These are phyloP conservation scores for Aspergillus floridensis DNA, from an alignment of 2,329 filamentous ascomycete species.

Conservation along the genomic window DNA sequence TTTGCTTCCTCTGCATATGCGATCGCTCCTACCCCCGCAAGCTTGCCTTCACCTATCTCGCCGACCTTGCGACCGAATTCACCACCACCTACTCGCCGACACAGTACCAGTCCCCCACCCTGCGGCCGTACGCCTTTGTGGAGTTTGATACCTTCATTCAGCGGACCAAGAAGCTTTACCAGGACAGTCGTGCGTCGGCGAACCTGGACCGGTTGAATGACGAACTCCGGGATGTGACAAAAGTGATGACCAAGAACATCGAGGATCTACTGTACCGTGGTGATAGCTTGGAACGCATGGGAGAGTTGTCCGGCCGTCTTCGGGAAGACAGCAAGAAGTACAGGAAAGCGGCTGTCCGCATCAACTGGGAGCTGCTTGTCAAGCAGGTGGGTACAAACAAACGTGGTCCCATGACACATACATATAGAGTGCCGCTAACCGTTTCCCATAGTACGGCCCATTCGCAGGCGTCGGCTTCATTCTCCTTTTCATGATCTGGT, in stretches of 20 bases:
- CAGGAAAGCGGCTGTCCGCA: conserved; percentile 82
- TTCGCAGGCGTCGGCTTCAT: conserved; percentile 78
- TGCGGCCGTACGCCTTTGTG: conserved; percentile 93
- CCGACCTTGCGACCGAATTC: conserved; percentile 89
- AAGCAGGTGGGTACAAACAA: conserved; percentile 64
- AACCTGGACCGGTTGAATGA: conserved; percentile 96
- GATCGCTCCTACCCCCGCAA: conserved; percentile 94
- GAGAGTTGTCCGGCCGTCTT: conserved; percentile 82
- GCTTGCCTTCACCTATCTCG: conserved; percentile 96
- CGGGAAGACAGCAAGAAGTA: conserved; percentile 95
- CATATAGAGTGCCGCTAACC: conserved; percentile 21
- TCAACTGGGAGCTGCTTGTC: conserved; percentile 95
- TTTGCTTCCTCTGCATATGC: conserved; percentile 92
- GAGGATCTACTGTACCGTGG: conserved; percentile 94
- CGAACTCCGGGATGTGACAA: conserved; percentile 94
- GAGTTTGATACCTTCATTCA: conserved; percentile 97
- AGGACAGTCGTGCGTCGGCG: conserved; percentile 83
- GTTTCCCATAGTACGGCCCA: conserved; percentile 68
- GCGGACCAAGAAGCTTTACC: conserved; percentile 89
- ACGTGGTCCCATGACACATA: not conserved
- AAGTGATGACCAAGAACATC: conserved; percentile 99
- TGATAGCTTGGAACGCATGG: conserved; percentile 94
- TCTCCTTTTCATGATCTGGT: conserved; percentile 82
- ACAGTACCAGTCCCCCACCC: conserved; percentile 69
- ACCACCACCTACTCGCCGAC: conserved; percentile 72